A percentile compares a stretch with the other conserved stretches of the same genome.
Evolutionary conservation across 768 basidiomycete species (phyloP).

Genomic region (Tylopilus subfusipes): DNA sequence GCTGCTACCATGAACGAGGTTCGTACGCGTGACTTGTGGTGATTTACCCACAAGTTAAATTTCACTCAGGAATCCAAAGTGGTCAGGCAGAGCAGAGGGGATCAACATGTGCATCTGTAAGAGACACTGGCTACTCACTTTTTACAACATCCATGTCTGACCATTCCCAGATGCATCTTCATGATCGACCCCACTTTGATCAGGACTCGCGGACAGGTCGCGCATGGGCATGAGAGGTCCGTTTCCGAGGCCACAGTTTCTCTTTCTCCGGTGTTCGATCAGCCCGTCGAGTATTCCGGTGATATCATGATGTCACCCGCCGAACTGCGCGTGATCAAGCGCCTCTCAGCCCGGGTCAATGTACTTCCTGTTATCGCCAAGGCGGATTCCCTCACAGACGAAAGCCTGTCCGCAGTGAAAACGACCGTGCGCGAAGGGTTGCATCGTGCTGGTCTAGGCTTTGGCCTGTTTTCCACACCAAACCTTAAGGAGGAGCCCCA

Average conservation of each 20-base stretch:
- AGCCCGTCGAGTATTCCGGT: slow-evolving; percentile 45
- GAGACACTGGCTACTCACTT: slow-evolving; percentile 24
- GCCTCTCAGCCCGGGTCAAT: slow-evolving; percentile 71
- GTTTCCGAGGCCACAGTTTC: slow-evolving; percentile 69
- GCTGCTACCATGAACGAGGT: slow-evolving; percentile 88
- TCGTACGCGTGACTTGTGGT: slow-evolving; percentile 1
- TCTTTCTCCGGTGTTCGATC: slow-evolving; percentile 44
- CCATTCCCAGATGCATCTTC: slow-evolving; percentile 65
- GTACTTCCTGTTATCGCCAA: slow-evolving; percentile 79
- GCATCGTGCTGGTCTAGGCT: slow-evolving; percentile 61
- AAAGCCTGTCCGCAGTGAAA: slow-evolving; percentile 67
- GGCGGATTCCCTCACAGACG: slow-evolving; percentile 81
- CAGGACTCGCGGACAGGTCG: slow-evolving; percentile 44
- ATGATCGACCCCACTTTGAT: slow-evolving; percentile 78
- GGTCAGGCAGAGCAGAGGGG: slow-evolving; percentile 79
- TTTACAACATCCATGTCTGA: slow-evolving; percentile 10
- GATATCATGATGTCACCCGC: slow-evolving; percentile 71
- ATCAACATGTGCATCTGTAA: slow-evolving; percentile 87
- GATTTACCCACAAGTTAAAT: background rate
- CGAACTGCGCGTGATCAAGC: slow-evolving; percentile 74
- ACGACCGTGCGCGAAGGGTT: slow-evolving; percentile 67
- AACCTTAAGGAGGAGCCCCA: slow-evolving; percentile 21
- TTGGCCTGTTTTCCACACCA: slow-evolving; percentile 67
- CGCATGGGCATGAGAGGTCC: slow-evolving; percentile 50
- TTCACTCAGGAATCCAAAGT: slow-evolving; percentile 77